Evolutionary conservation across 148 eudicot species (phyloP).

Genomic region (Vaccinium vitisidaea): DNA sequence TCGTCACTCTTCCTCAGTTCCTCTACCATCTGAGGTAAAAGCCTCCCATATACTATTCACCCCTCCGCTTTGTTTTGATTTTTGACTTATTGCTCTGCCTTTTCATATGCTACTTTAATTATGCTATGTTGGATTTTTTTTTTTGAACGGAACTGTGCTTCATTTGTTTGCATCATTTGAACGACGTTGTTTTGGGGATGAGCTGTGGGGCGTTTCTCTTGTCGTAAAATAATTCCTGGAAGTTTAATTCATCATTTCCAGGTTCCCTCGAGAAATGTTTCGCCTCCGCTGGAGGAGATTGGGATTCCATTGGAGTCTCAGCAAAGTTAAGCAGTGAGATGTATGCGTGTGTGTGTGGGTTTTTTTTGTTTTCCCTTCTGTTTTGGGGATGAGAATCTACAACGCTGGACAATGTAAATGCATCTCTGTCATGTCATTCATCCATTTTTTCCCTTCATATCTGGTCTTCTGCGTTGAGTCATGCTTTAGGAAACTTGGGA

Average conservation of each 20-base stretch:
- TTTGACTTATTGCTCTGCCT: not conserved
- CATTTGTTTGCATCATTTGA: not conserved
- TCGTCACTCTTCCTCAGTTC: not conserved
- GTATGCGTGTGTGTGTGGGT: no score
- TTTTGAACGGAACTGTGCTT: not conserved
- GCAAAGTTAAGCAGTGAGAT: no score
- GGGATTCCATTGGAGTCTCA: no score
- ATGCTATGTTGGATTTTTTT: not conserved
- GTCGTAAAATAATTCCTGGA: not conserved
- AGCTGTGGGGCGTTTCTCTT: not conserved
- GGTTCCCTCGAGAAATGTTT: not conserved
- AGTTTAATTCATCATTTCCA: not conserved
- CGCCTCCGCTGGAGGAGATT: no score
- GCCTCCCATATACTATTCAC: not conserved
- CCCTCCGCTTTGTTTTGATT: not conserved
- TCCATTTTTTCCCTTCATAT: no score
- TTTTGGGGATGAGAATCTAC: not conserved
- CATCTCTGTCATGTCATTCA: not conserved
- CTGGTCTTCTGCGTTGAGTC: no score
- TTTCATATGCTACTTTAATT: not conserved
- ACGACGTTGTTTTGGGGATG: not conserved
- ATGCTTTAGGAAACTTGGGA: no score
- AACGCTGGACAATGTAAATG: not conserved
- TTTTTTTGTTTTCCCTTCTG: no score
- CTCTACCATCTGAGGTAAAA: not conserved